Percentiles rank a stretch among this genome's conserved stretches.
Evolutionary conservation across 352 stramenopile species (phyloP).

Genomic region (Globisporangium spiculum): DNA sequence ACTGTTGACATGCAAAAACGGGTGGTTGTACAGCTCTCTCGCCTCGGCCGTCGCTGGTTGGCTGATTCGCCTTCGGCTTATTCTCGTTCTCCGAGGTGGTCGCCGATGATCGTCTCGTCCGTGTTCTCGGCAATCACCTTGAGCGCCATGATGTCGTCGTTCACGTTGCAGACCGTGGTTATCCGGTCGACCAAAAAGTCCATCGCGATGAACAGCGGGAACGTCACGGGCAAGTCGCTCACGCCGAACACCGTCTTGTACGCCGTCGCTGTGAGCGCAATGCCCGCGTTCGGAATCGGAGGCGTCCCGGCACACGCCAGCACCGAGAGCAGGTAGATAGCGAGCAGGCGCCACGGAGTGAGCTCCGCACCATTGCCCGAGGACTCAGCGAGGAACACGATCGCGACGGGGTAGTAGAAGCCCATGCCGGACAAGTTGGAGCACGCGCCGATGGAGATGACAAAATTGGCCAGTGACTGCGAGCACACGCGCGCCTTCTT

Average conservation of each 20-base stretch:
- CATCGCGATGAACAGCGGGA: conserved; percentile 54
- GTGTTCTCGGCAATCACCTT: conserved; percentile 74
- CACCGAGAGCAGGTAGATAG: conserved; percentile 56
- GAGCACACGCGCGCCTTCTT: conserved; percentile 62
- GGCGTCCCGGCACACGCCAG: conserved; percentile 48
- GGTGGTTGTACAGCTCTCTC: not conserved
- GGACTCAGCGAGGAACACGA: conserved; percentile 62
- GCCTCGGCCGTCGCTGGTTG: not conserved
- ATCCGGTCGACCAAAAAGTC: conserved; percentile 71
- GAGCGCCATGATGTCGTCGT: conserved; percentile 77
- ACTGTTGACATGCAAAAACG: not conserved
- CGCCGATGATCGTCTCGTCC: conserved; percentile 58
- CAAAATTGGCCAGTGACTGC: conserved; percentile 68
- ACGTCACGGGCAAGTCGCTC: conserved; percentile 43
- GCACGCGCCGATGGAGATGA: conserved; percentile 65
- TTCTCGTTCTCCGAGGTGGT: conserved; percentile 50
- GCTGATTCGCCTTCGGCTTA: not conserved
- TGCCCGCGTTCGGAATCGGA: conserved; percentile 45
- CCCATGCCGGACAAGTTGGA: conserved; percentile 55
- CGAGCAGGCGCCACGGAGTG: conserved; percentile 37
- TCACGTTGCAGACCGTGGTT: conserved; percentile 70
- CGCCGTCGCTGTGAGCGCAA: conserved; percentile 58
- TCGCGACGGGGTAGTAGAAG: conserved; percentile 64
- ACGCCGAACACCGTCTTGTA: conserved; percentile 63
- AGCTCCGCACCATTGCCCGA: conserved; percentile 51